Evolutionary conservation across 2,329 filamentous ascomycete species (phyloP), one percentile per base, ranked within the genome.

Genomic region (Monosporascus sp.): DNA sequence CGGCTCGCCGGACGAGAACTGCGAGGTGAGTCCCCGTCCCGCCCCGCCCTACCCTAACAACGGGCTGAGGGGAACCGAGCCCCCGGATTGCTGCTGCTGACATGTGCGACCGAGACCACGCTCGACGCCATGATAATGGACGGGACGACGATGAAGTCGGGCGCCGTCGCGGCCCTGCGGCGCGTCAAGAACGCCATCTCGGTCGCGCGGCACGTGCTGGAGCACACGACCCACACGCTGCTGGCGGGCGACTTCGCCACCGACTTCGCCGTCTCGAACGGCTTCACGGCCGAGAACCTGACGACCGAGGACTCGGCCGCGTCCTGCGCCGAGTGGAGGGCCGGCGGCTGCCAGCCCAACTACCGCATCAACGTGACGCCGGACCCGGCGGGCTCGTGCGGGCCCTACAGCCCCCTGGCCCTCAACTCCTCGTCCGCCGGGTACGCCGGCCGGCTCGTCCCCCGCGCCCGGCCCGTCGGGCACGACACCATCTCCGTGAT

Each of bases 51-150:
- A 11, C 27, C 27, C 27, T 14, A 14, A 14, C 31, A 35, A 35
- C 9, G 31, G 11, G 31, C 9, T 35, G 31, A 35, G 31, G 31
- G 31, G 9, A 11, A 14, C 31, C 5, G 31, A 35, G 11, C 9
- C 31, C 31, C 31, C 9, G 20, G 14, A 44, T 17, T 14, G 17
- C 6, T 7, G 24, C 7, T 38, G 24, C 7, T 38, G 48, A 49
- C 37, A 38, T 52, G 51, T 41, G n/a, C 11, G n/a, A 20, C 31
- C 9, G 37, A 65, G 67, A 82, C 79, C 3, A 81, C 79, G 0
- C 76, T 82, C 15, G 79, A 82, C 64, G 79, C 79, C n/a, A 72
- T 82, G 70, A 73, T 82, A 63, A 81, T 82, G 74, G 79, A 82
- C 61, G 79, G 79, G 27, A 66, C 64, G 0, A 77, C 70, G n/a